Evolutionary conservation across 2,329 filamentous ascomycete genomes (phyloP).

Genomic region (Zymoseptoria passerinii): DNA sequence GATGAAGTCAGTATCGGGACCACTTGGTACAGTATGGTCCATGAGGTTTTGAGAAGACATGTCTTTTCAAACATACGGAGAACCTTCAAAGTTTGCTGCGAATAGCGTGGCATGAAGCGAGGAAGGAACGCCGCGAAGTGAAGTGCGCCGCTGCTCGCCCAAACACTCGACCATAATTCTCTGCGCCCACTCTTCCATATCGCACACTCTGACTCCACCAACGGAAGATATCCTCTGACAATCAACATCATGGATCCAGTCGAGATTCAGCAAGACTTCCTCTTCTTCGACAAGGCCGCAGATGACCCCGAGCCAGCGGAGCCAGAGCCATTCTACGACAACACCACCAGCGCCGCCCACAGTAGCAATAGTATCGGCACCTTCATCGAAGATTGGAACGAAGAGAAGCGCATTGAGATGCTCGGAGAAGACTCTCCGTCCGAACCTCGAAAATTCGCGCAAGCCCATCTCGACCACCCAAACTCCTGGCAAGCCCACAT

Average conservation of each 20-base stretch:
- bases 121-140: not conserved
- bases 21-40: not conserved
- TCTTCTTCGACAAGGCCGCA: not conserved
- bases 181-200: not conserved
- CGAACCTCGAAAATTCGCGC: not conserved
- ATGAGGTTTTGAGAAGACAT: too few relatives aligned
- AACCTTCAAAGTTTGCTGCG: not conserved
- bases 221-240: not conserved
- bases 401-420: not conserved
- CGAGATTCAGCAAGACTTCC: not conserved
- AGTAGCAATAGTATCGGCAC: not conserved
- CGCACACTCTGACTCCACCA: not conserved
- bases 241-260: not conserved
- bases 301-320: not conserved
- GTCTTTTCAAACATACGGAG: too few relatives aligned
- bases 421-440: not conserved
- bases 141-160: not conserved
- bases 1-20: too few relatives aligned
- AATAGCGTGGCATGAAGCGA: not conserved
- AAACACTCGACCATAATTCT: not conserved
- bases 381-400: not conserved
- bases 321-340: not conserved
- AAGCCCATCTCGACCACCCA: not conserved
- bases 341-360: not conserved
- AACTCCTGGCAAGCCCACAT: not conserved